phyloP scores from a whole-genome alignment of 2,329 filamentous ascomycete species.

The Amylocarpus encephaloides region DNA sequence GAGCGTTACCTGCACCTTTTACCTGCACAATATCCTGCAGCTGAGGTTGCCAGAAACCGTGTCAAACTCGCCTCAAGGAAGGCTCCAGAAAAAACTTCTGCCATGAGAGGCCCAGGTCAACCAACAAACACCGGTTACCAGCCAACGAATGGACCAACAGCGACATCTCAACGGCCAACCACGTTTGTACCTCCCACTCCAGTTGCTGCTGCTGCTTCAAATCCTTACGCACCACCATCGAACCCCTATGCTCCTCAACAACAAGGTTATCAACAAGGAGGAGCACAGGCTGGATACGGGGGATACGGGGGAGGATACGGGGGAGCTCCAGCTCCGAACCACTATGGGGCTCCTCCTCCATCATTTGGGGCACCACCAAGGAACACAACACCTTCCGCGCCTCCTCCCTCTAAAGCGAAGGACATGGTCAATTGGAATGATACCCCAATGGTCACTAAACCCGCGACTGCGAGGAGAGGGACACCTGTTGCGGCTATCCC shows the following conservation, averaged over 20 bases:
- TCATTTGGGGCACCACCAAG: constrained; percentile 39
- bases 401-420: constrained; percentile 63
- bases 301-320: constrained; percentile 32
- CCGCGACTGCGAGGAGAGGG: constrained; percentile 59
- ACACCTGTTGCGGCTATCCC: constrained; percentile 61
- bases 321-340: constrained; percentile 23
- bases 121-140: constrained; percentile 42
- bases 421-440: constrained; percentile 90
- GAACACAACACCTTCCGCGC: constrained; percentile 59
- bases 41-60: constrained; percentile 78
- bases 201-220: constrained; percentile 44
- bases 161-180: constrained; percentile 25
- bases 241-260: constrained; percentile 34
- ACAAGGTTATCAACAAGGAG: constrained; percentile 35
- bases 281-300: constrained; percentile 33
- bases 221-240: constrained; percentile 42
- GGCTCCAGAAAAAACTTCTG: constrained; percentile 32
- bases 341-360: constrained; percentile 10
- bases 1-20: constrained; percentile 89
- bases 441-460: constrained; percentile 76
- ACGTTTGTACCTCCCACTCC: constrained; percentile 32
- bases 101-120: constrained; percentile 37
- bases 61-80: constrained; percentile 78
- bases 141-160: constrained; percentile 37
- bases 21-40: constrained; percentile 74